Evolutionary conservation across 495 filamentous ascomycete genomes (phyloP).

Genomic region (Copromyces sp.): DNA sequence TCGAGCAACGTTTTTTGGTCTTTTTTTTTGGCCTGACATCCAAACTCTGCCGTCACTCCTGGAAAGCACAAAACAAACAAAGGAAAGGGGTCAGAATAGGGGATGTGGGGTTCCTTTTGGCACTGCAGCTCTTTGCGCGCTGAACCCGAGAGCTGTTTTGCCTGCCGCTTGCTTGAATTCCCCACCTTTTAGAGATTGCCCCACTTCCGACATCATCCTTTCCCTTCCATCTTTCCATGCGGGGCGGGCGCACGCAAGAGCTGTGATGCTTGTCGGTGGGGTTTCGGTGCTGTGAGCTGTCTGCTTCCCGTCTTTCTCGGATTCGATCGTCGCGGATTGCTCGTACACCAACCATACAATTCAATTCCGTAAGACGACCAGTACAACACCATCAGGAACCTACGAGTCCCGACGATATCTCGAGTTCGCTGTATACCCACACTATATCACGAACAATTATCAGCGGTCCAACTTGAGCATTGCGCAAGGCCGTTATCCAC

Average conservation of each 20-base stretch:
- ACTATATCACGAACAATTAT: background rate
- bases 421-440: background rate
- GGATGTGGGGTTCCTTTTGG: background rate
- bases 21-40: background rate
- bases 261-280: background rate
- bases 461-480: background rate
- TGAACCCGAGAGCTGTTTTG: background rate
- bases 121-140: background rate
- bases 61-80: background rate
- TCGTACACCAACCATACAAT: background rate
- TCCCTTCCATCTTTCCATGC: background rate
- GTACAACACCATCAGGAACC: background rate
- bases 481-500: background rate
- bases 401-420: background rate
- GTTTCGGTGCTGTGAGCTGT: background rate
- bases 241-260: background rate
- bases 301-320: background rate
- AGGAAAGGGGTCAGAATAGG: background rate
- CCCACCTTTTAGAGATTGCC: background rate
- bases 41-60: background rate
- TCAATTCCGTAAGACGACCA: background rate
- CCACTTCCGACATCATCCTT: background rate
- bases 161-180: background rate
- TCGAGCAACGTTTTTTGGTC: background rate
- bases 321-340: background rate